Evolutionary conservation across 2,329 filamentous ascomycete species (phyloP).

Genomic region (Aspergillus sp.): DNA sequence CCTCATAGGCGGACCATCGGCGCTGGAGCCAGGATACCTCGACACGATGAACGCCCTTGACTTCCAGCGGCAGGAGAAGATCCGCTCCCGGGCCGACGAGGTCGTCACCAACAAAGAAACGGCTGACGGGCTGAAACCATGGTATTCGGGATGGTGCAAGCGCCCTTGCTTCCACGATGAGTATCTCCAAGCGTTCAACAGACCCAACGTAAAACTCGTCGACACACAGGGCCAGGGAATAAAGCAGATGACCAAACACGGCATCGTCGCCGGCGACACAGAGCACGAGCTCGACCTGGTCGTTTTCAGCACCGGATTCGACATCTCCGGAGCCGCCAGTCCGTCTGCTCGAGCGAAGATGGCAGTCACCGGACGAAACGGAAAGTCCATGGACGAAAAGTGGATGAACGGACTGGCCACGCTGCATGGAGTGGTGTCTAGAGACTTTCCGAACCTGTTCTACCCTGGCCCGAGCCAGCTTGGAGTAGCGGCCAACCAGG

Average conservation of each 20-base stretch:
- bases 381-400: slow-evolving; percentile 37
- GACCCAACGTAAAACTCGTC: slow-evolving; percentile 48
- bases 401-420: slow-evolving; percentile 41
- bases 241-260: slow-evolving; percentile 35
- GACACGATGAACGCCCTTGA: slow-evolving; percentile 26
- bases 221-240: slow-evolving; percentile 50
- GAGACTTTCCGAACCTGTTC: slow-evolving; percentile 49
- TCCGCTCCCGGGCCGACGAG: slow-evolving; percentile 41
- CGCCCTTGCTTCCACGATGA: slow-evolving; percentile 53
- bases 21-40: slow-evolving; percentile 18
- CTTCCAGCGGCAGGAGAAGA: slow-evolving; percentile 30
- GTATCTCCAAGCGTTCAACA: slow-evolving; percentile 48
- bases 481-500: slow-evolving; percentile 31
- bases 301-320: slow-evolving; percentile 41
- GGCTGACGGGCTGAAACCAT: slow-evolving; percentile 47
- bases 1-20: slow-evolving; percentile 11
- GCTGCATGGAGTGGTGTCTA: slow-evolving; percentile 43
- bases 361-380: slow-evolving; percentile 37
- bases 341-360: slow-evolving; percentile 26
- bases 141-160: slow-evolving; percentile 56
- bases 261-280: slow-evolving; percentile 34
- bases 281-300: slow-evolving; percentile 43
- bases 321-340: slow-evolving; percentile 15
- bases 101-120: slow-evolving; percentile 46
- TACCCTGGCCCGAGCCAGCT: slow-evolving; percentile 38